Evolutionary conservation across 805 yeast genomes (phyloP), one percentile per base, ranked within the genome.

Genomic region (Saccharomycopsis lassenensis): DNA sequence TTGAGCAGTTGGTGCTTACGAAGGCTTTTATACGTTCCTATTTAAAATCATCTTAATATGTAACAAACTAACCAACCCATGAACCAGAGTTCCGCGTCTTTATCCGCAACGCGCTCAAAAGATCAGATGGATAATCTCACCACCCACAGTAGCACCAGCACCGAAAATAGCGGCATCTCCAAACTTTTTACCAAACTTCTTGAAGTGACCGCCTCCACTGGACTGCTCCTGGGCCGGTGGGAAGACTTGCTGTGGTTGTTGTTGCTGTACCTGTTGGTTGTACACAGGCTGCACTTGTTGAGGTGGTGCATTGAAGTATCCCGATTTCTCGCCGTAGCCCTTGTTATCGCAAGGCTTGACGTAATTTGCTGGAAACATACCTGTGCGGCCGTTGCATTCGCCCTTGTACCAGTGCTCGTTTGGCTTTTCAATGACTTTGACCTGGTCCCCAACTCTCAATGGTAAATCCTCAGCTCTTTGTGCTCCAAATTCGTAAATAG

Each of bases 351-450:
- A 24, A 12, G 33, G 18, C 19, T 24, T 5, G 33, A 86, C 94
- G 52, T 91, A 89, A 54, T 84, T 84, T 1, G 89, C 62, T 6
- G 98, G 98, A 62, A 91, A 87, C 52, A 87, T 77, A 29, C 97
- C 98, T 5, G 69, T 67, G 22, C 57, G 55, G 4, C 72, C 70
- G 41, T 71, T 67, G 29, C 65, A 54, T 12, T 62, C 59, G 31
- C 98, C 98, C 52, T 72, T 79, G 82, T 91, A 86, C 98, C 98
- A 89, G 52, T 86, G 89, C 25, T 70, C 67, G 15, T 89, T 81
- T 32, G 79, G 65, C 49, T 74, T 81, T 52, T 86, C 94, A 4
- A 73, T 38, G 4, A 91, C 71, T 22, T 69, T 68, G 33, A 91
- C 55, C 49, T 69, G 74, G 44, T 80, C 89, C 37, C 93, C 96